A percentile compares a stretch with the other conserved stretches of the same genome.
These are phyloP conservation scores for Yamadazyma pseudoaaseri DNA, from an alignment of 1,139 yeast species.

Conservation along the genomic window DNA sequence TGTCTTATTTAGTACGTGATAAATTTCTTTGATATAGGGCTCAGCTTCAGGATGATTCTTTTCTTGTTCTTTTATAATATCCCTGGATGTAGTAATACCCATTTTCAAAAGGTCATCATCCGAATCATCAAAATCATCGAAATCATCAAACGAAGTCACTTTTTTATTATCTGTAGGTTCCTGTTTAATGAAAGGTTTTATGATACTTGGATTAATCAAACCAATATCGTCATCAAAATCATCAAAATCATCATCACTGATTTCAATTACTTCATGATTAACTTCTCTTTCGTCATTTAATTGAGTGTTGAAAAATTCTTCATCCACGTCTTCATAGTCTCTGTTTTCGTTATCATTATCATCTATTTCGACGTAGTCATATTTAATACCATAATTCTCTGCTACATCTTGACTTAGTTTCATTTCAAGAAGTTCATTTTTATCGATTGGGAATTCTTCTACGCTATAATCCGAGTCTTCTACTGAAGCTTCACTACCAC, in stretches of 20 bases:
- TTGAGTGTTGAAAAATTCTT: conserved; percentile 31
- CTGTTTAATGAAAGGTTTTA: conserved; percentile 1
- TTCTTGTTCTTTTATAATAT: conserved; percentile 15
- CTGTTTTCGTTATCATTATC: conserved; percentile 29
- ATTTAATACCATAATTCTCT: conserved; percentile 25
- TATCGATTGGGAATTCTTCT: conserved; percentile 11
- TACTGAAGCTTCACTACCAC: conserved; percentile 8
- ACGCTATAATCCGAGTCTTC: conserved; percentile 17
- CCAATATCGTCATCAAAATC: conserved; percentile 34
- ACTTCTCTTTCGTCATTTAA: conserved; percentile 45
- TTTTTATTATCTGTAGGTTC: background rate
- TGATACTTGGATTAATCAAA: conserved; percentile 7
- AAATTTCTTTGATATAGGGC: conserved; percentile 54
- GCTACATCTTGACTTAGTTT: conserved; percentile 33
- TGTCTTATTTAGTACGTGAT: conserved; percentile 49
- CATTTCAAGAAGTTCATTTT: conserved; percentile 27
- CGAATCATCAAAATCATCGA: conserved; percentile 24
- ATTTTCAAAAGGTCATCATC: conserved; percentile 27
- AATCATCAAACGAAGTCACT: conserved; percentile 3
- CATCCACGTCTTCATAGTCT: conserved; percentile 15
- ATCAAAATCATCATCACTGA: conserved; percentile 30
- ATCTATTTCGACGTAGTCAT: conserved; percentile 18
- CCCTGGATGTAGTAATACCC: conserved; percentile 15
- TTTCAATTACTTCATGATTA: conserved; percentile 28
- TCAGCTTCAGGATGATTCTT: conserved; percentile 33